These are phyloP conservation scores for Davidsoniella neocaledoniae DNA, from an alignment of 2,329 filamentous ascomycete species.

Conservation along the genomic window DNA sequence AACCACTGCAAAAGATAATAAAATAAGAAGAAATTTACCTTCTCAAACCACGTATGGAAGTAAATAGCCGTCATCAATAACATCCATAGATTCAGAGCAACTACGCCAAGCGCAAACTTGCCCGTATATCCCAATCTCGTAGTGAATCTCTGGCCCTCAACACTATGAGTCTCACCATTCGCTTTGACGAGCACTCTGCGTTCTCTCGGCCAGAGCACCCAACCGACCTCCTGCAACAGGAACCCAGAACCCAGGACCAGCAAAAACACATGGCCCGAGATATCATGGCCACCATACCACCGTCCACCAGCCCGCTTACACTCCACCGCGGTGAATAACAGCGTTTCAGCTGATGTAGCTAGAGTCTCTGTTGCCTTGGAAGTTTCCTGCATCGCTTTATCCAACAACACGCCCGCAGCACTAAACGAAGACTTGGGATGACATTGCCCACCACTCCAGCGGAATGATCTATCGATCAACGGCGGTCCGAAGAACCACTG, in stretches of 20 bases:
- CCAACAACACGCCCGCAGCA: slow-evolving; percentile 2
- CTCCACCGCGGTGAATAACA: slow-evolving; percentile 52
- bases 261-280: slow-evolving; percentile 88
- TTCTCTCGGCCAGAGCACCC: slow-evolving; percentile 38
- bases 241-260: slow-evolving; percentile 72
- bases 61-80: slow-evolving; percentile 95
- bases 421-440: slow-evolving; percentile 31
- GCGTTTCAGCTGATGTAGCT: background rate
- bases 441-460: slow-evolving; percentile 76
- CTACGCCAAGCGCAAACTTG: slow-evolving; percentile 45
- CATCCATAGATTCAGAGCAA: slow-evolving; percentile 78
- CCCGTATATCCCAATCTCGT: slow-evolving; percentile 26
- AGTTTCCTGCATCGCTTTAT: background rate
- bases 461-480: slow-evolving; percentile 77
- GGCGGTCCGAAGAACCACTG: slow-evolving; percentile 94
- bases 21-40: slow-evolving; percentile 35
- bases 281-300: slow-evolving; percentile 92
- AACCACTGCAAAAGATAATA: too few species aligned
- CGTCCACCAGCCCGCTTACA: slow-evolving; percentile 69
- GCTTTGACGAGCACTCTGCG: slow-evolving; percentile 48
- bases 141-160: slow-evolving; percentile 6
- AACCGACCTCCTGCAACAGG: slow-evolving; percentile 62
- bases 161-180: slow-evolving; percentile 44
- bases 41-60: slow-evolving; percentile 98
- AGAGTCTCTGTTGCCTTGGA: background rate